Percentiles rank a stretch among this genome's conserved stretches.
These are phyloP conservation scores for Yarrowia galli DNA, from an alignment of 1,139 yeast genomes.

Conservation along the genomic window DNA sequence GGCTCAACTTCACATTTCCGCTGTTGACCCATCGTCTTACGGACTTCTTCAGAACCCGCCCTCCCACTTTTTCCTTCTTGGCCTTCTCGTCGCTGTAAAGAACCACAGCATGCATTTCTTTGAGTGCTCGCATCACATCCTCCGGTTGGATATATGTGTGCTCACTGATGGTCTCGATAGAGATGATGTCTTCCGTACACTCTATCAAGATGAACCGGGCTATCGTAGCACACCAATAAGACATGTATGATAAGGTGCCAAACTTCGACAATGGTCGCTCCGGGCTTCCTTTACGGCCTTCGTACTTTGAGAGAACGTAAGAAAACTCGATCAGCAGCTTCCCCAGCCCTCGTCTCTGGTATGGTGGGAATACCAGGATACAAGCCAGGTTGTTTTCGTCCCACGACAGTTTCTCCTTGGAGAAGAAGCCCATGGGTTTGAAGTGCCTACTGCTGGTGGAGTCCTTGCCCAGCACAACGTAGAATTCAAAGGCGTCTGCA, in stretches of 20 bases:
- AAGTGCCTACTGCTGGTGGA: slow-evolving; percentile 31
- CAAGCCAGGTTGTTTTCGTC: slow-evolving; percentile 89
- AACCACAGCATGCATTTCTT: slow-evolving; percentile 63
- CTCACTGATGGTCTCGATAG: slow-evolving; percentile 62
- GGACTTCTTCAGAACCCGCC: slow-evolving; percentile 26
- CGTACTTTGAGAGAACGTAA: slow-evolving; percentile 69
- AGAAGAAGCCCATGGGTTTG: slow-evolving; percentile 78
- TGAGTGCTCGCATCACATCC: slow-evolving; percentile 71
- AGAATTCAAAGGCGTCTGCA: slow-evolving; percentile 81
- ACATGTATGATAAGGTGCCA: slow-evolving; percentile 74
- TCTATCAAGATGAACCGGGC: slow-evolving; percentile 51
- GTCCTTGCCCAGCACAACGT: slow-evolving; percentile 55
- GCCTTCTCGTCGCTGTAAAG: slow-evolving; percentile 37
- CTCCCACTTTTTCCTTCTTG: slow-evolving; percentile 10
- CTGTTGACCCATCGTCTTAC: slow-evolving; percentile 35
- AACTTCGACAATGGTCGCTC: slow-evolving; percentile 87
- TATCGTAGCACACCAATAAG: slow-evolving; percentile 75
- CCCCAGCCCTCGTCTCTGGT: slow-evolving; percentile 80
- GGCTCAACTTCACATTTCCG: slow-evolving; percentile 12
- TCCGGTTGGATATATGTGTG: slow-evolving; percentile 73
- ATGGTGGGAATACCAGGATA: slow-evolving; percentile 90
- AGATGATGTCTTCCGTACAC: slow-evolving; percentile 48
- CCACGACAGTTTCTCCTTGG: slow-evolving; percentile 85
- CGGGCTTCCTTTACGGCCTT: slow-evolving; percentile 76
- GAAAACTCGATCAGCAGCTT: slow-evolving; percentile 82